Evolutionary conservation across 495 filamentous ascomycete species (phyloP), one percentile per base, ranked within the genome.

Genomic region (Penicillium macrosclerotiorum): DNA sequence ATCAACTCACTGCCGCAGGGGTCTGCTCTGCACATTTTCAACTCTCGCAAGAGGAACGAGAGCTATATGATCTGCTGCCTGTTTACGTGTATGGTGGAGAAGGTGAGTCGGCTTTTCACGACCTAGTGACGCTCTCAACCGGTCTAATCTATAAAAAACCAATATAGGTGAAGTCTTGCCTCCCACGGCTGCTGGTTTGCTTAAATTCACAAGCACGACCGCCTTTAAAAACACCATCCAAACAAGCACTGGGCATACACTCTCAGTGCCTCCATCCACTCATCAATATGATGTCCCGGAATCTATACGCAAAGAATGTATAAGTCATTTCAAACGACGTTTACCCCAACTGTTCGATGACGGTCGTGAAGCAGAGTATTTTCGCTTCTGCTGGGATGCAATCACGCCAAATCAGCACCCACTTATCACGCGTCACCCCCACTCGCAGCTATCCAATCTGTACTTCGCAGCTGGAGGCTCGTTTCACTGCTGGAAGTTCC

Each of bases 401-500:
- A 51, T 53, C 17, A 56, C 42, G 1, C 43, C 73, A 7, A 71
- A 62, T 39, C 63, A 76, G 41, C 71, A 77, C 45, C 75, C 75
- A 42, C 64, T 77, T 26, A 76, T 80, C 41, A 65, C 63, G 16
- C 34, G 26, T 7, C 65, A 65, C 39, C 52, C 66, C 4, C 75
- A 80, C 47, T 54, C 75, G 8, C 57, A 54, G 9, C 64, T 63
- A 29, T 30, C 59, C 11, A 71, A 70, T 23, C 49, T 77, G 4
- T 72, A 66, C 42, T 52, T 77, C 7, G 71, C 71, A 1, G 68
- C 63, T 3, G 64, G 67, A 29, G 71, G 71, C 9, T 64, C 64
- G 13, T 69, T 63, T 25, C 71, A 69, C 47, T 64, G 63, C 38
- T 81, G 69, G 65, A 80, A 81, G 55, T 80, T 81, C 56, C 55